phyloP scores from a whole-genome alignment of 2,329 filamentous ascomycete genomes.

The Diplodia intermedia region DNA sequence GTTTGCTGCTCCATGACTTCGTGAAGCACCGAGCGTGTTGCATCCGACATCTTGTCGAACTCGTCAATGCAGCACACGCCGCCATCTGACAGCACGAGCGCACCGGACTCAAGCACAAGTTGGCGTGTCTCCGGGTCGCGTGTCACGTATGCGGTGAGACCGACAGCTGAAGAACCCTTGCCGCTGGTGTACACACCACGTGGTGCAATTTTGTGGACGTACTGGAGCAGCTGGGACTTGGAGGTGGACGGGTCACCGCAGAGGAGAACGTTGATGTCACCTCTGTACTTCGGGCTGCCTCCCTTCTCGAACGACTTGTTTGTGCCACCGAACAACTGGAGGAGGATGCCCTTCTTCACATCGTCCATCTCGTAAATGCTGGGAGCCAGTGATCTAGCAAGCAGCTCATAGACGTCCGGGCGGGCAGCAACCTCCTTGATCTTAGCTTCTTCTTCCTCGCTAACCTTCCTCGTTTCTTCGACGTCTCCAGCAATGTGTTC shows the following conservation, averaged over 20 bases:
- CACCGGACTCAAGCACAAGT: slow-evolving; percentile 76
- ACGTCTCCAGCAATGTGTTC: slow-evolving; percentile 73
- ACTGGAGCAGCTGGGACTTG: slow-evolving; percentile 92
- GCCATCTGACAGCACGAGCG: slow-evolving; percentile 74
- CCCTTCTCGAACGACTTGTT: slow-evolving; percentile 99
- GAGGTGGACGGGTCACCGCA: slow-evolving; percentile 97
- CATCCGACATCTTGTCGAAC: slow-evolving; percentile 81
- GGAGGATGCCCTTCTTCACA: slow-evolving; percentile 96
- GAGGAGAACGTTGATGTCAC: slow-evolving; percentile 95
- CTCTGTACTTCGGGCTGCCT: slow-evolving; percentile 91
- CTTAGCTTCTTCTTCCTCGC: slow-evolving; percentile 84
- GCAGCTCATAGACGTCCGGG: slow-evolving; percentile 88
- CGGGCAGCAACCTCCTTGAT: slow-evolving; percentile 82
- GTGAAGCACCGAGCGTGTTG: slow-evolving; percentile 75
- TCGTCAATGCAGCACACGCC: slow-evolving; percentile 81
- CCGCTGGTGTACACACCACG: slow-evolving; percentile 80
- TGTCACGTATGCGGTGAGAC: slow-evolving; percentile 78
- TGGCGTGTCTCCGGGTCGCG: slow-evolving; percentile 76
- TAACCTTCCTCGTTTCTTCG: slow-evolving; percentile 83
- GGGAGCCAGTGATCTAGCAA: slow-evolving; percentile 88
- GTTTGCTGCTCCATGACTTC: slow-evolving; percentile 86
- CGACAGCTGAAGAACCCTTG: slow-evolving; percentile 77
- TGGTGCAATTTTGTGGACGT: slow-evolving; percentile 97
- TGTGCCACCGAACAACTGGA: slow-evolving; percentile 95
- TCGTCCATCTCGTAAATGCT: slow-evolving; percentile 98